phyloP scores from a whole-genome alignment of 805 yeast species.

The Lipomyces yamadae region DNA sequence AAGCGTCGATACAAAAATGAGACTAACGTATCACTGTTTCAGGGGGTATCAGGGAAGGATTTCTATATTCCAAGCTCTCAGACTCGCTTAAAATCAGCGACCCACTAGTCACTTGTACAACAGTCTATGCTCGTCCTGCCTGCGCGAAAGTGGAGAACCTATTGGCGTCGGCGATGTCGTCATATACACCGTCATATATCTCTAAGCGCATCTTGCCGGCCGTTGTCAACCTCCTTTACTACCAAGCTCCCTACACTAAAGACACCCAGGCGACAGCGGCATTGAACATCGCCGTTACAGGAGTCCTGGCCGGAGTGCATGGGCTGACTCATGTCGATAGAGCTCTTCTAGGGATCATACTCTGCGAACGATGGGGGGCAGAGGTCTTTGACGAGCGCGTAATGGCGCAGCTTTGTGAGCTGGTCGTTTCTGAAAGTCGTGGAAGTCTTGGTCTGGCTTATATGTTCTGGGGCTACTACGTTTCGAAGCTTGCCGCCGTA shows the following conservation, averaged over 20 bases:
- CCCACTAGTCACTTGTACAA: conserved; percentile 69
- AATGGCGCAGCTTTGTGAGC: conserved; percentile 15
- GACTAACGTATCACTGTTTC: background rate
- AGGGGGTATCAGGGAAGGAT: conserved; percentile 74
- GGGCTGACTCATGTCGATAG: conserved; percentile 74
- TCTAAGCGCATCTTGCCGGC: conserved; percentile 68
- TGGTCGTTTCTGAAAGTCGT: conserved; percentile 25
- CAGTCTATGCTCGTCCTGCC: conserved; percentile 72
- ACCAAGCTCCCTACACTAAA: conserved; percentile 75
- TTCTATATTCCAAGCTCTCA: conserved; percentile 65
- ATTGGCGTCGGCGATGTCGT: conserved; percentile 63
- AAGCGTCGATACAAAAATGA: background rate
- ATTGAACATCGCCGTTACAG: conserved; percentile 71
- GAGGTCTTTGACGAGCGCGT: conserved; percentile 50
- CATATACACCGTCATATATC: conserved; percentile 62
- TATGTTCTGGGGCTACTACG: conserved; percentile 31
- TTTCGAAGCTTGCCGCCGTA: conserved; percentile 21
- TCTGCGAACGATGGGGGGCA: conserved; percentile 84
- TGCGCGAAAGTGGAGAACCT: conserved; percentile 61
- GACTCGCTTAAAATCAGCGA: conserved; percentile 64
- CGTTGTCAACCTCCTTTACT: conserved; percentile 72
- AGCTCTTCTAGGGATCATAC: conserved; percentile 72
- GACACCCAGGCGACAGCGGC: conserved; percentile 79
- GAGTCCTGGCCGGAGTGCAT: conserved; percentile 74
- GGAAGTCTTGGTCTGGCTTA: conserved; percentile 22